phyloP scores from a whole-genome alignment of 2,329 filamentous ascomycete genomes.

The Aspergillus sojae region DNA sequence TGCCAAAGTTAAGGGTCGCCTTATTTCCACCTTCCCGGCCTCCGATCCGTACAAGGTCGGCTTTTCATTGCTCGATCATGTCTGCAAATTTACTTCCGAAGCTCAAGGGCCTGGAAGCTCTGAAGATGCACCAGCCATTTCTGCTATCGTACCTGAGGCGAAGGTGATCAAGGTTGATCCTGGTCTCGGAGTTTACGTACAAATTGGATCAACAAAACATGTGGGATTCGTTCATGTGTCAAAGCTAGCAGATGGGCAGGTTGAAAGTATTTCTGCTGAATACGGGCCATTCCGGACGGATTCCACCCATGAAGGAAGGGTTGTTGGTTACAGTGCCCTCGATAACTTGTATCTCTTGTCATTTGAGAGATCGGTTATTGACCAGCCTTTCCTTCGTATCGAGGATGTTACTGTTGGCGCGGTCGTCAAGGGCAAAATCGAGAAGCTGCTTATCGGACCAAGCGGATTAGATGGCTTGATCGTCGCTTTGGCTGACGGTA shows the following conservation, averaged over 20 bases:
- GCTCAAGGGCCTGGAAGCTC: constrained; percentile 41
- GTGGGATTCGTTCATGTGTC: constrained; percentile 97
- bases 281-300: constrained; percentile 78
- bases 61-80: constrained; percentile 84
- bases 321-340: constrained; percentile 83
- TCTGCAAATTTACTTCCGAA: constrained; percentile 62
- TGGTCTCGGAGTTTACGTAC: constrained; percentile 78
- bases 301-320: constrained; percentile 76
- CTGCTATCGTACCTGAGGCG: constrained; percentile 74
- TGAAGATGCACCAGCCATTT: constrained; percentile 53
- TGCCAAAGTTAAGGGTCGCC: constrained; percentile 78
- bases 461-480: constrained; percentile 80
- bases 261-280: constrained; percentile 77
- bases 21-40: constrained; percentile 84
- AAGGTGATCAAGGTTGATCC: constrained; percentile 79
- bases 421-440: constrained; percentile 78
- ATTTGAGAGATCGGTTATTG: constrained; percentile 77
- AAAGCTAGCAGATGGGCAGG: constrained; percentile 82
- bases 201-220: constrained; percentile 64
- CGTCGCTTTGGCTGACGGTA: constrained; percentile 80
- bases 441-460: constrained; percentile 78
- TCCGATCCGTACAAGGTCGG: constrained; percentile 81
- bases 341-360: constrained; percentile 87
- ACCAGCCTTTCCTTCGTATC: constrained; percentile 86
- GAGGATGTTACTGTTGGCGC: constrained; percentile 85